These are phyloP conservation scores for Podaxis mareebaensis DNA, from an alignment of 768 basidiomycete genomes.

Conservation along the genomic window DNA sequence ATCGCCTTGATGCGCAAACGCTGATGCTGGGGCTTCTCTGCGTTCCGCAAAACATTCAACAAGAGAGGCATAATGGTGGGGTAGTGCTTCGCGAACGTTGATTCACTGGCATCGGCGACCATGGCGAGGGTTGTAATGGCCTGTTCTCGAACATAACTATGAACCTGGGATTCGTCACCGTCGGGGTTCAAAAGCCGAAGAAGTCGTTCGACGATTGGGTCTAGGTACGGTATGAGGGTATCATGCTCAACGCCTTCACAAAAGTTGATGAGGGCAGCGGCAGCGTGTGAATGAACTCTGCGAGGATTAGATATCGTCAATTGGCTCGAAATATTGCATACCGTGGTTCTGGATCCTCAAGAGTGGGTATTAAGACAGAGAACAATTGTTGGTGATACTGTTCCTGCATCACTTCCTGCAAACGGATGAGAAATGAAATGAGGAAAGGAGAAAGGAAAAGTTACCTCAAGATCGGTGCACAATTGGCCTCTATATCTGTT, in stretches of 20 bases:
- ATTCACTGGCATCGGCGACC: constrained; percentile 85
- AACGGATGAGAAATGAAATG: neutral
- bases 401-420: constrained; percentile 73
- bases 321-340: constrained; percentile 25
- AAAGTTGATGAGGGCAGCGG: constrained; percentile 88
- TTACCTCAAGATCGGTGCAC: constrained; percentile 84
- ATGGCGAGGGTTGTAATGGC: constrained; percentile 87
- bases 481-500: constrained; percentile 67
- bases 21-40: constrained; percentile 63
- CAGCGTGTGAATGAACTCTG: constrained; percentile 86
- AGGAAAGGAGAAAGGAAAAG: constrained; percentile 11
- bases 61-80: constrained; percentile 78
- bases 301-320: neutral
- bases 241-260: constrained; percentile 83
- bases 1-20: constrained; percentile 81
- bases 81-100: constrained; percentile 80
- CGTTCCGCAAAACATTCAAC: constrained; percentile 72
- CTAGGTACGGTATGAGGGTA: constrained; percentile 74
- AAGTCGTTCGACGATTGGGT: constrained; percentile 74
- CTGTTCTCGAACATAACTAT: constrained; percentile 82
- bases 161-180: constrained; percentile 40
- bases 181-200: constrained; percentile 64
- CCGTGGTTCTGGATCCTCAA: constrained; percentile 78
- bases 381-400: constrained; percentile 70
- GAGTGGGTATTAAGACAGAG: constrained; percentile 65